A percentile compares a stretch with the other conserved stretches of the same genome.
These are phyloP conservation scores for Boechera stricta DNA, from an alignment of 345 rosid species.

Conservation along the genomic window DNA sequence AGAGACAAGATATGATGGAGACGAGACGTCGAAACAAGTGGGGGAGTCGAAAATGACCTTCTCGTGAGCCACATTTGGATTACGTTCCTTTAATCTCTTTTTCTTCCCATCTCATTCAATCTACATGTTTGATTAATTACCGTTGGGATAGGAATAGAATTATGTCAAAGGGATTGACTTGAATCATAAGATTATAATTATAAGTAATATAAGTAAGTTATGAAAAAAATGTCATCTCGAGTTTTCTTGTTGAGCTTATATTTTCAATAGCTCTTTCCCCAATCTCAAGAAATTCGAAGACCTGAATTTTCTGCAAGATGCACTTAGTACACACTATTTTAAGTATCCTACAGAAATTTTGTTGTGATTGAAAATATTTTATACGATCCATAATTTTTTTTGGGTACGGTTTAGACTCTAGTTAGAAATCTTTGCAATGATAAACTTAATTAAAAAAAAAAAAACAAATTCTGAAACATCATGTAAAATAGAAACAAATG, in stretches of 20 bases:
- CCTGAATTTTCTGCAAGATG: no score
- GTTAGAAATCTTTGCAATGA: background rate
- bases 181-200: background rate
- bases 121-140: slow-evolving; percentile 40
- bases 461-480: no score
- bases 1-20: slow-evolving; percentile 40
- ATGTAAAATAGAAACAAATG: background rate
- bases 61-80: slow-evolving; percentile 46
- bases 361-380: no score
- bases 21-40: slow-evolving; percentile 49
- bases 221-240: no score
- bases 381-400: no score
- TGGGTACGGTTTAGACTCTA: no score
- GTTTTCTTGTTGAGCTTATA: no score
- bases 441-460: background rate
- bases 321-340: no score
- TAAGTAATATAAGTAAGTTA: background rate
- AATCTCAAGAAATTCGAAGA: no score
- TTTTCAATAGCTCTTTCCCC: no score
- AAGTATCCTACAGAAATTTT: no score
- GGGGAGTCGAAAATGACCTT: slow-evolving; percentile 45
- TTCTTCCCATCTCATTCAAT: slow-evolving; percentile 39
- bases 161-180: slow-evolving; percentile 28
- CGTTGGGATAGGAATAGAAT: slow-evolving; percentile 12
- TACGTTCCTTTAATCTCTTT: slow-evolving; percentile 26